Conservation (phyloP, 106 monocot species). For the Cymbidium sinense region DNA sequence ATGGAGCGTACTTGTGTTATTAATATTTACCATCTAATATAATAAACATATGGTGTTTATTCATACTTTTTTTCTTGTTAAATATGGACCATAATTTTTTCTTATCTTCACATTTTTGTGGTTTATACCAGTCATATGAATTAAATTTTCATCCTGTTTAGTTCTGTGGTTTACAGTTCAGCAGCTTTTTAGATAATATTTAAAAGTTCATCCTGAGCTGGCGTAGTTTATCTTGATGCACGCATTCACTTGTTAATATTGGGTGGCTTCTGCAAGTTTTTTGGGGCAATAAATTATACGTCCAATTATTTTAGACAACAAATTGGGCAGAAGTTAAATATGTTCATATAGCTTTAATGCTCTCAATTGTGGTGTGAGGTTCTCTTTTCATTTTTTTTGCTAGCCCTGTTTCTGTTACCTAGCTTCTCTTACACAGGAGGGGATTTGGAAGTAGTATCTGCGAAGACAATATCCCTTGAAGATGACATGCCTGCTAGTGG, state of each 20-base stretch:
- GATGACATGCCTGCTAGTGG: slow-evolving; percentile 21
- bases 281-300: neutral
- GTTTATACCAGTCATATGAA: neutral
- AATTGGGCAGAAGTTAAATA: neutral
- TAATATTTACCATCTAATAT: neutral
- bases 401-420: neutral
- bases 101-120: neutral
- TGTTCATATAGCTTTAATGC: neutral
- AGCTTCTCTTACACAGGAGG: slow-evolving; percentile 17
- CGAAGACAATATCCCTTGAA: slow-evolving; percentile 12
- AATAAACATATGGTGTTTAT: neutral
- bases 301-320: neutral
- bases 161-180: neutral
- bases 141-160: neutral
- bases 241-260: neutral
- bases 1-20: neutral
- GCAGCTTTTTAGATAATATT: neutral
- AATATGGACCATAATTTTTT: neutral
- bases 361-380: neutral
- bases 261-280: neutral
- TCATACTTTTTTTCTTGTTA: neutral
- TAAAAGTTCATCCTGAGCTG: neutral
- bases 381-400: neutral
- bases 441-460: slow-evolving; percentile 19
- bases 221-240: neutral